These are phyloP conservation scores for Parasarocladium wereldwijsianum DNA, from an alignment of 2,329 filamentous ascomycete genomes.

Conservation along the genomic window DNA sequence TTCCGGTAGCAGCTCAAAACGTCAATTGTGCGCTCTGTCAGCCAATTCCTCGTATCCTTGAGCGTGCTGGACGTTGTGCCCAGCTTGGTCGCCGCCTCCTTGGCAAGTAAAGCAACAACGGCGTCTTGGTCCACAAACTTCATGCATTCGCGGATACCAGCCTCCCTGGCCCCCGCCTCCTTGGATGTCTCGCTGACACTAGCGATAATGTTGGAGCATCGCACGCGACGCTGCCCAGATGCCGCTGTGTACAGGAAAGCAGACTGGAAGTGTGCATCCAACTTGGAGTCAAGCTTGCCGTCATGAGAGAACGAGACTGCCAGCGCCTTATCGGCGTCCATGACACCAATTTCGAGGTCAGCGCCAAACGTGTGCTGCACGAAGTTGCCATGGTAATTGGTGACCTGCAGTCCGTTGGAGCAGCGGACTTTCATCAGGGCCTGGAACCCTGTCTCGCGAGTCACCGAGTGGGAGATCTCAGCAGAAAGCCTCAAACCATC, in stretches of 20 bases:
- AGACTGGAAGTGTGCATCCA: conserved; percentile 95
- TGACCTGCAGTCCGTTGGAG: conserved; percentile 87
- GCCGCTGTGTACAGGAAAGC: conserved; percentile 90
- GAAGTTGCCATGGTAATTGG: conserved; percentile 92
- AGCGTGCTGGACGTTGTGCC: conserved; percentile 52
- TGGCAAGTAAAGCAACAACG: conserved; percentile 74
- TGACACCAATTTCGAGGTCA: conserved; percentile 82
- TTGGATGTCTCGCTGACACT: conserved; percentile 60
- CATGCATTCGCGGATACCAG: conserved; percentile 64
- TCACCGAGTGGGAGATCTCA: conserved; percentile 77
- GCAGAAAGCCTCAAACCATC: conserved; percentile 72
- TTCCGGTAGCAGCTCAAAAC: conserved; percentile 86
- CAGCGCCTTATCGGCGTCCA: conserved; percentile 89
- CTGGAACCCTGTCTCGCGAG: conserved; percentile 85
- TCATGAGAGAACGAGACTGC: conserved; percentile 89
- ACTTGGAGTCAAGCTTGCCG: conserved; percentile 89
- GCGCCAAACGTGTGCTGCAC: conserved; percentile 89
- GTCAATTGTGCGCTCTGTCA: conserved; percentile 88
- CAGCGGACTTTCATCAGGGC: conserved; percentile 97
- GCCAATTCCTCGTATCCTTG: conserved; percentile 69
- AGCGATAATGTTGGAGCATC: conserved; percentile 87
- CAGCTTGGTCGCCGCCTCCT: conserved; percentile 84
- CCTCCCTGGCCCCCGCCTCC: conserved; percentile 21
- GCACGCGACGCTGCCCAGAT: conserved; percentile 72
- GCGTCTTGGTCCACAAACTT: conserved; percentile 95